Percentiles rank a stretch among this genome's conserved stretches.
Evolutionary conservation across 495 filamentous ascomycete species (phyloP).

Genomic region (Friedmanniomyces simplex): DNA sequence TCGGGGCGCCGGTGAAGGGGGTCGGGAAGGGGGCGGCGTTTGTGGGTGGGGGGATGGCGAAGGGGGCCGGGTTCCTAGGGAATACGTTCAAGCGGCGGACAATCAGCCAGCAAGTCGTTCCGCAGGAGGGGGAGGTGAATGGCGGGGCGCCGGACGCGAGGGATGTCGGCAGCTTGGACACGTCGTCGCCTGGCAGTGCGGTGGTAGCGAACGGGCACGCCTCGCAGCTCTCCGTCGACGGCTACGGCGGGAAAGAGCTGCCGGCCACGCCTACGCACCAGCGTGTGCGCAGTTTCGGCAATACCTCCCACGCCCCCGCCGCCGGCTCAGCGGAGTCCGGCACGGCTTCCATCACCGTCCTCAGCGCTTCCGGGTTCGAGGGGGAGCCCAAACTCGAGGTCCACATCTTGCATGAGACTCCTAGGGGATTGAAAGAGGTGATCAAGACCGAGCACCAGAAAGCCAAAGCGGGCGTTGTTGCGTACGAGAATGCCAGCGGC

Average conservation of each 20-base stretch:
- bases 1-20: slow-evolving; percentile 88
- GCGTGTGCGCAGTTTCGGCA: slow-evolving; percentile 7
- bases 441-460: slow-evolving; percentile 80
- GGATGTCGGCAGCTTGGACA: slow-evolving; percentile 6
- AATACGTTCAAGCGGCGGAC: slow-evolving; percentile 60
- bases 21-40: slow-evolving; percentile 59
- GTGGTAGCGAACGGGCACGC: slow-evolving; percentile 3
- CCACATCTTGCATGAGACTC: slow-evolving; percentile 50
- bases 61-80: slow-evolving; percentile 79
- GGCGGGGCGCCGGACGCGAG: slow-evolving; percentile 1
- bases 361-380: slow-evolving; percentile 72
- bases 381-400: slow-evolving; percentile 72
- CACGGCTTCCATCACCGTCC: slow-evolving; percentile 67
- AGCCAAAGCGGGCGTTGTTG: slow-evolving; percentile 44
- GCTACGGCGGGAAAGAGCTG: neutral
- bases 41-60: slow-evolving; percentile 58
- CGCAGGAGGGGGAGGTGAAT: slow-evolving; percentile 10
- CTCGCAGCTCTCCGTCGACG: slow-evolving; percentile 6
- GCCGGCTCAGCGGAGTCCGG: slow-evolving; percentile 54
- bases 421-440: slow-evolving; percentile 63
- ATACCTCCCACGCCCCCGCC: slow-evolving; percentile 58
- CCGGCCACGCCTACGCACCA: slow-evolving; percentile 8
- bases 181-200: neutral
- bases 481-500: too few relatives aligned
- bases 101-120: slow-evolving; percentile 43